Evolutionary conservation across 176 grass and related monocot genomes (phyloP).

Genomic region (Triticum turgidum): DNA sequence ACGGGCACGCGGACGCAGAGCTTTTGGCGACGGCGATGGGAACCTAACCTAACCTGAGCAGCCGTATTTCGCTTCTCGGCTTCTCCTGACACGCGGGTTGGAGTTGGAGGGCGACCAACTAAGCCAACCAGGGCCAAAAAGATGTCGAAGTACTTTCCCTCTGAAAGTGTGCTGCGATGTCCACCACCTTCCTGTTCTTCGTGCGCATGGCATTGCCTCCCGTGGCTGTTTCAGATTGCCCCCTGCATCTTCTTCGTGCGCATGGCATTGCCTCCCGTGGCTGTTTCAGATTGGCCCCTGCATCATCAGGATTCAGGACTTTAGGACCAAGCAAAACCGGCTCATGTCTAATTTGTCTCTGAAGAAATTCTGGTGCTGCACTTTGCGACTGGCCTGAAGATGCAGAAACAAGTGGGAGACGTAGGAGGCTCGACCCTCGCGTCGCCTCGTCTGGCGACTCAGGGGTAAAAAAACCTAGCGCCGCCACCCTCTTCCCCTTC

Average conservation of each 20-base stretch:
- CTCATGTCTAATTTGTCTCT: background rate
- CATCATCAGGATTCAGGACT: too few relatives aligned
- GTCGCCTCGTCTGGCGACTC: too few relatives aligned
- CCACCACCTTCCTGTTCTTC: background rate
- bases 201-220: background rate
- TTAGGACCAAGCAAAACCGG: background rate
- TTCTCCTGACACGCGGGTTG: background rate
- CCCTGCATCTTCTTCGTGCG: background rate
- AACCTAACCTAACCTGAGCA: constrained; percentile 25
- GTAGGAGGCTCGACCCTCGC: too few relatives aligned
- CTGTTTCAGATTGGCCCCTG: background rate
- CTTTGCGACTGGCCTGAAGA: background rate
- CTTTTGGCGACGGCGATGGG: constrained; percentile 33
- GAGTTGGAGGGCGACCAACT: background rate
- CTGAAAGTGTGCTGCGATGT: background rate
- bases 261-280: background rate
- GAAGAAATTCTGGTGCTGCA: background rate
- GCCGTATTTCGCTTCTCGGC: background rate
- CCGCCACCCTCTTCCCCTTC: too few relatives aligned
- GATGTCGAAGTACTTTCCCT: background rate
- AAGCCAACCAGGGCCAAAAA: background rate
- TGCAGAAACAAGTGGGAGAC: background rate
- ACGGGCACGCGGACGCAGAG: background rate
- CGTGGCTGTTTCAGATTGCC: background rate
- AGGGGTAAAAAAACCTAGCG: too few relatives aligned